phyloP scores from a whole-genome alignment of 1,284 basidiomycete species.

The Cutaneotrichosporon cavernicola region DNA sequence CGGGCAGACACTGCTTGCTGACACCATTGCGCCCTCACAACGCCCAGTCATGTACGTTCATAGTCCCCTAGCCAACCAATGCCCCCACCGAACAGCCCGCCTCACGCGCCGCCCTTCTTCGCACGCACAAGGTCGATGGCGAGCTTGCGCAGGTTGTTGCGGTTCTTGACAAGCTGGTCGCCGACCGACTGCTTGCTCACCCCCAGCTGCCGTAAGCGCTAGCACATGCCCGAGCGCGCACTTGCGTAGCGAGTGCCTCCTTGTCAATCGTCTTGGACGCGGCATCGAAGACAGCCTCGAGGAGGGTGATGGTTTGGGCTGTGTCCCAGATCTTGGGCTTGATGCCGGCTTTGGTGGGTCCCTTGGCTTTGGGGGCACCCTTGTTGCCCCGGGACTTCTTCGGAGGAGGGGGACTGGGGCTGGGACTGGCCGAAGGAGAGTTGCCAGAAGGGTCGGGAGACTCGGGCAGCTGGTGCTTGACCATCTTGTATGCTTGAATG shows the following conservation, averaged over 20 bases:
- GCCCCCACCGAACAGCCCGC: background rate
- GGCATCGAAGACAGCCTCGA: background rate
- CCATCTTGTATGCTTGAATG: background rate
- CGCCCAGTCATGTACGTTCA: background rate
- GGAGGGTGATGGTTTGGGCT: background rate
- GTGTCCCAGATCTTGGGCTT: background rate
- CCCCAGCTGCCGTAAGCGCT: constrained; percentile 15
- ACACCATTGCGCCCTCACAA: background rate
- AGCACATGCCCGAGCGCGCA: background rate
- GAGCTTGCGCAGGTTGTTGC: constrained; percentile 11
- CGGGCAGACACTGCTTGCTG: background rate
- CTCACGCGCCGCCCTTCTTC: constrained; percentile 5
- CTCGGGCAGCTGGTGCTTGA: constrained; percentile 3
- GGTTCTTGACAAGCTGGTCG: constrained; percentile 20
- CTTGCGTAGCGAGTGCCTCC: background rate
- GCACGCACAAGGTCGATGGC: constrained; percentile 9
- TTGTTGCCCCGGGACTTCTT: background rate
- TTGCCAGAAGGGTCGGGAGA: background rate
- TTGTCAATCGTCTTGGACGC: background rate
- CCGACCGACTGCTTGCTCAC: constrained; percentile 10
- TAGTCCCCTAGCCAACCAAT: background rate
- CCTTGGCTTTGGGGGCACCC: background rate
- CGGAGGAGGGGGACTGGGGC: background rate
- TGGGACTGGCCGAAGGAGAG: background rate
- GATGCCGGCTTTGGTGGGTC: background rate